Evolutionary conservation across 1,284 basidiomycete genomes (phyloP).

Genomic region (Schizophyllum amplum): DNA sequence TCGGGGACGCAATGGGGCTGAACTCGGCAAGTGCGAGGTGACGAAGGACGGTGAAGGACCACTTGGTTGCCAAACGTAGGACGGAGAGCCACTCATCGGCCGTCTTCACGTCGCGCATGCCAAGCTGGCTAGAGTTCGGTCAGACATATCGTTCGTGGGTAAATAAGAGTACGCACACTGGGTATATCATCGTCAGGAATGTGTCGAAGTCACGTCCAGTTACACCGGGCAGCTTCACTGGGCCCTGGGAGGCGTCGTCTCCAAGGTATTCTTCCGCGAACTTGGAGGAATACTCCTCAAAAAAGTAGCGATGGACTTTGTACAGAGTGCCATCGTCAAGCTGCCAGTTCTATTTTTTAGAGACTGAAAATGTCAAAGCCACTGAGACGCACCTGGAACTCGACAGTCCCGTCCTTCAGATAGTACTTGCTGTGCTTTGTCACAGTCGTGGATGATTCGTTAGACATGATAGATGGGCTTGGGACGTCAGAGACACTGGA

Average conservation of each 20-base stretch:
- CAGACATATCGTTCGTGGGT: background rate
- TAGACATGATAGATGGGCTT: background rate
- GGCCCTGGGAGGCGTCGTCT: slow-evolving; percentile 10
- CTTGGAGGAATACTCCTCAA: slow-evolving; percentile 24
- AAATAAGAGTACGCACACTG: slow-evolving; percentile 13
- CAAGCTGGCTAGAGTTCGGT: slow-evolving; percentile 20
- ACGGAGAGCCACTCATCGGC: slow-evolving; percentile 30
- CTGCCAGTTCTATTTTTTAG: background rate
- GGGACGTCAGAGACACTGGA: background rate
- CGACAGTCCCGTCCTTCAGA: background rate
- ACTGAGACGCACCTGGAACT: background rate
- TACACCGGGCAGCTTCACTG: slow-evolving; percentile 14
- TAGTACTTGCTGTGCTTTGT: background rate
- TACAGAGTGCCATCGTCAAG: slow-evolving; percentile 21
- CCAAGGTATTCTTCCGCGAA: slow-evolving; percentile 18
- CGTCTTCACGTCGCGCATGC: slow-evolving; percentile 20
- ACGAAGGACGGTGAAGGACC: slow-evolving; percentile 25
- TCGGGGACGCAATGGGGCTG: slow-evolving; percentile 17
- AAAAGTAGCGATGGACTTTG: slow-evolving; percentile 21
- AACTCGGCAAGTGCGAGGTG: slow-evolving; percentile 27
- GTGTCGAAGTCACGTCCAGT: slow-evolving; percentile 21
- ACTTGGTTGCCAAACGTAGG: slow-evolving; percentile 25
- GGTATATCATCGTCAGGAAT: slow-evolving; percentile 26
- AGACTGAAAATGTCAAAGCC: background rate
- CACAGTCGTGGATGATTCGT: background rate